A percentile compares a stretch with the other conserved stretches of the same genome.
phyloP scores from a whole-genome alignment of 2,329 filamentous ascomycete genomes.

The Fusarium burgessii region DNA sequence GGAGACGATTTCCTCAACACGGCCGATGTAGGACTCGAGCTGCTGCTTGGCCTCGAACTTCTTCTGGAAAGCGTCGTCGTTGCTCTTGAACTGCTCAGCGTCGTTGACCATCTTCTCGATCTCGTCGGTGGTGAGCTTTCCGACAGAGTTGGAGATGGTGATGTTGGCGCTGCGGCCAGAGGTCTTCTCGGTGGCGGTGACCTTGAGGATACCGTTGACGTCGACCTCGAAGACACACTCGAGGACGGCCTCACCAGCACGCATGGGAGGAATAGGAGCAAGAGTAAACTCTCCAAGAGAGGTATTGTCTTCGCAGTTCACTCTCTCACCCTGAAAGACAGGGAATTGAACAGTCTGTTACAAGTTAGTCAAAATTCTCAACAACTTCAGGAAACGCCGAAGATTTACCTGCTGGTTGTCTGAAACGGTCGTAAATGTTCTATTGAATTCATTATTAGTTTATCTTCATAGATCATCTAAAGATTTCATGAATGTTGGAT shows the following conservation, averaged over 20 bases:
- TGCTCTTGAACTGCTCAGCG: conserved; percentile 98
- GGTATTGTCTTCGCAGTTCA: conserved; percentile 98
- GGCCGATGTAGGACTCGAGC: conserved; percentile 98
- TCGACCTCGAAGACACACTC: conserved; percentile 99
- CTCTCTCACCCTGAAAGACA: conserved; percentile 95
- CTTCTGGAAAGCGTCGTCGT: conserved; percentile 99
- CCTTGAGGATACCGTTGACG: conserved; percentile 99
- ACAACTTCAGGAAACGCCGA: background rate
- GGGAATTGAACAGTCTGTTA: conserved; percentile 70
- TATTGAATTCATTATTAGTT: conserved; percentile 13
- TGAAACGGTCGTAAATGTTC: conserved; percentile 87
- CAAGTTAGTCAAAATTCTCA: background rate
- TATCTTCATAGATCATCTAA: background rate
- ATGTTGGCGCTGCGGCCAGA: conserved; percentile 99
- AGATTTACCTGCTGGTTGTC: conserved; percentile 70
- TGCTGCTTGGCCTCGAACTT: conserved; percentile 99
- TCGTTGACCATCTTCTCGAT: conserved; percentile 99
- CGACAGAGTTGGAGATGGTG: conserved; percentile 99
- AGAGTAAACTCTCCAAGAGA: conserved; percentile 97
- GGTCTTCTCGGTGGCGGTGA: conserved; percentile 98
- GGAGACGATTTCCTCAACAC: conserved; percentile 98
- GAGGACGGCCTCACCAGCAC: conserved; percentile 93
- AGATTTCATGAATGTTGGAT: background rate
- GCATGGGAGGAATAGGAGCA: conserved; percentile 87
- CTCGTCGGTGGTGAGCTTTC: conserved; percentile 93